These are phyloP conservation scores for Excoecaria agallocha DNA, from an alignment of 345 rosid species.

Conservation along the genomic window DNA sequence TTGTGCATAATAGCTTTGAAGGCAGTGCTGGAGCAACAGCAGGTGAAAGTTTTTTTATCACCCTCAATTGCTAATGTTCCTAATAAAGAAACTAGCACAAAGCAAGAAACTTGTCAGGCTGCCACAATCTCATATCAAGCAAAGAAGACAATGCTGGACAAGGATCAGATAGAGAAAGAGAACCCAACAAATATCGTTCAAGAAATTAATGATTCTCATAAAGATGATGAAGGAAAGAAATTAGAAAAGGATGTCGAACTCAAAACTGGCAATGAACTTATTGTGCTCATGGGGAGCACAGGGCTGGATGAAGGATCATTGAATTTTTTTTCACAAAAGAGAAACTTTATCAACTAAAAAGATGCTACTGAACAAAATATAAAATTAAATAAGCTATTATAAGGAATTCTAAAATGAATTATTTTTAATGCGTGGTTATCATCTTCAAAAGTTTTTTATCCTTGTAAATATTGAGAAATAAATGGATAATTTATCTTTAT, in stretches of 20 bases:
- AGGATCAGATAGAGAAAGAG: constrained; percentile 13
- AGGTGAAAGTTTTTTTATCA: constrained; percentile 38
- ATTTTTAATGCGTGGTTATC: no score
- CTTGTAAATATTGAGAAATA: no score
- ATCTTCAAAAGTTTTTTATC: no score
- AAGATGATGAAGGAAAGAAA: constrained; percentile 15
- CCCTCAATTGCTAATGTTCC: constrained; percentile 35
- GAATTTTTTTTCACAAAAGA: no score
- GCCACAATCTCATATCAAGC: constrained; percentile 20
- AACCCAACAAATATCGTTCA: no score
- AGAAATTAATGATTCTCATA: constrained; percentile 4
- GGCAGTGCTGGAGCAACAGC: constrained; percentile 27
- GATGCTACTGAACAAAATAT: no score
- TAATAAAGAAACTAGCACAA: constrained; percentile 24
- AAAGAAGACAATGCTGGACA: constrained; percentile 20
- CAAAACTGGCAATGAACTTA: constrained; percentile 18
- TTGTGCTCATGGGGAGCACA: constrained; percentile 15
- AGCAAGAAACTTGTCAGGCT: constrained; percentile 14
- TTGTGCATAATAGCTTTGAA: constrained; percentile 10
- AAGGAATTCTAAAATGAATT: no score
- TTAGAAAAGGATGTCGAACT: constrained; percentile 16
- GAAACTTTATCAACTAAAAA: no score
- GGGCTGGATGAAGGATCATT: constrained; percentile 18
- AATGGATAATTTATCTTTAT: no score
- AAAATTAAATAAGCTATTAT: no score